These are phyloP conservation scores for Alternaria sp. DNA, from an alignment of 2,329 filamentous ascomycete species.

Conservation along the genomic window DNA sequence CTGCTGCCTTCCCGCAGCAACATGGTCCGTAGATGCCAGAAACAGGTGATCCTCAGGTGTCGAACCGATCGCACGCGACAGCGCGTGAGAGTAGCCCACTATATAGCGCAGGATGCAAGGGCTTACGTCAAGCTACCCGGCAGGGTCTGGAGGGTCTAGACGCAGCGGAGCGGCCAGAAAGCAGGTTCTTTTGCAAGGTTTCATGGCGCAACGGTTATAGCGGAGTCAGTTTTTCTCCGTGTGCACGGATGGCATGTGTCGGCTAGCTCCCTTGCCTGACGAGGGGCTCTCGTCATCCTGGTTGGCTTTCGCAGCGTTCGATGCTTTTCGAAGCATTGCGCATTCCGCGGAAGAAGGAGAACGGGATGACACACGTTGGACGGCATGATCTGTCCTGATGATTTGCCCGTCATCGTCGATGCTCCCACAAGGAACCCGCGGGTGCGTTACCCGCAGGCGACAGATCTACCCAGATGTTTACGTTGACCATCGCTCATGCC, in stretches of 20 bases:
- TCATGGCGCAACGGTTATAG: conserved; percentile 1
- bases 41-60: neutral
- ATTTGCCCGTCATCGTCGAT: conserved; percentile 2
- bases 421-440: neutral
- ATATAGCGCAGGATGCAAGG: neutral
- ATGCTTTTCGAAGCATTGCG: neutral
- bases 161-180: neutral
- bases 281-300: neutral
- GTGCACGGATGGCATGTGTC: neutral
- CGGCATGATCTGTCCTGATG: neutral
- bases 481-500: neutral
- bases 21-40: neutral
- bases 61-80: neutral
- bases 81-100: neutral
- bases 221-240: neutral
- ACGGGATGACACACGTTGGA: neutral
- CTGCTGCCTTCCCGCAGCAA: neutral
- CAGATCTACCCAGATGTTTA: neutral
- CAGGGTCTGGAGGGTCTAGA: neutral
- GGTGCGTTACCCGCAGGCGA: neutral
- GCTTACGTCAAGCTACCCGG: neutral
- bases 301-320: neutral
- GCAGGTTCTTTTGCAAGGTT: neutral
- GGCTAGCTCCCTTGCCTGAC: neutral
- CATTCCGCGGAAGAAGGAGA: neutral